These are phyloP conservation scores for Pisolithus orientalis DNA, from an alignment of 768 basidiomycete species.

Conservation along the genomic window DNA sequence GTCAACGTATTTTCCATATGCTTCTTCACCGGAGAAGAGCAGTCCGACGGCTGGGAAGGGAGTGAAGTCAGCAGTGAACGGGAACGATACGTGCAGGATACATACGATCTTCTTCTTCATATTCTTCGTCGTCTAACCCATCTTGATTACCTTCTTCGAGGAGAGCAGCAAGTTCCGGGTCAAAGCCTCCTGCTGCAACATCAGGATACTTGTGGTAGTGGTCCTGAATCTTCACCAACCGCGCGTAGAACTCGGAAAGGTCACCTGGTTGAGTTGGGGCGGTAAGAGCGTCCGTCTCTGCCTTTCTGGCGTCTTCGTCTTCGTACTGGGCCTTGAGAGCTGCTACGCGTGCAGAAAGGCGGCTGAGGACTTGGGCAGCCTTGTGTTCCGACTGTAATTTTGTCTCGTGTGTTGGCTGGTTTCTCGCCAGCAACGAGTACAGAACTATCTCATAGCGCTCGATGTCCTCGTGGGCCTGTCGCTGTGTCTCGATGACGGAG, in stretches of 20 bases:
- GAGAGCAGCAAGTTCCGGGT: constrained; percentile 75
- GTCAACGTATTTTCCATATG: constrained; percentile 92
- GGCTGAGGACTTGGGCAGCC: constrained; percentile 82
- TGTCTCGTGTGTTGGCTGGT: constrained; percentile 53
- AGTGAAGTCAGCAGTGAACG: constrained; percentile 1
- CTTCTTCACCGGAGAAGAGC: constrained; percentile 94
- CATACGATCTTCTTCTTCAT: constrained; percentile 85
- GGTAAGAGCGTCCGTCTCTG: constrained; percentile 62
- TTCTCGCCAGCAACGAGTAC: constrained; percentile 74
- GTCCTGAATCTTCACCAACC: constrained; percentile 94
- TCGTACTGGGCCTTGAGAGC: constrained; percentile 69
- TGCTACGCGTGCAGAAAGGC: constrained; percentile 63
- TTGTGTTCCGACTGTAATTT: constrained; percentile 79
- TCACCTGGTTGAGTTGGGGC: constrained; percentile 56
- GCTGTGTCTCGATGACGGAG: constrained; percentile 88
- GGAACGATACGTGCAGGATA: constrained; percentile 14
- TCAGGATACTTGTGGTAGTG: constrained; percentile 96
- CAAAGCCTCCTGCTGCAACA: constrained; percentile 72
- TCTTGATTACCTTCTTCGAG: constrained; percentile 73
- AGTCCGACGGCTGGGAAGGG: constrained; percentile 57
- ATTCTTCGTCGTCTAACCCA: constrained; percentile 55
- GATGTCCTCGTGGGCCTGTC: constrained; percentile 92
- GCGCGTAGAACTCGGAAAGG: constrained; percentile 90
- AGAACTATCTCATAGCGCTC: constrained; percentile 88
- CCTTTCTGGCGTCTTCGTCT: constrained; percentile 65